Conservation (phyloP, 1,139 yeast genomes). For the Suhomyces anneliseae region DNA sequence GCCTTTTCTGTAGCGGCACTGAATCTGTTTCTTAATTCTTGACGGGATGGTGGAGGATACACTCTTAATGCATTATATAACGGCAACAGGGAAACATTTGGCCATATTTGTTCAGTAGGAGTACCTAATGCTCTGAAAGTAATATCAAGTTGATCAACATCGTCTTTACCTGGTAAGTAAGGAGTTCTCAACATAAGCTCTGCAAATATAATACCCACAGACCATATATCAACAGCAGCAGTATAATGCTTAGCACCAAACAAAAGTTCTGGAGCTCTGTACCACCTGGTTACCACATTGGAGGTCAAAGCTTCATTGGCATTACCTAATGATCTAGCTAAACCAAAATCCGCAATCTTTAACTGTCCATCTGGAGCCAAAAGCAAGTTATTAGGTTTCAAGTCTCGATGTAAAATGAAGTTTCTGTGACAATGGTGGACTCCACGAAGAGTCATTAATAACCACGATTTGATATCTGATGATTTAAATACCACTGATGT, state of each 20-base stretch:
- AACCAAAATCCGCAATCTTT: slow-evolving; percentile 95
- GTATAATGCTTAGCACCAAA: slow-evolving; percentile 91
- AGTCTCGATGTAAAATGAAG: slow-evolving; percentile 84
- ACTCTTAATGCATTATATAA: slow-evolving; percentile 67
- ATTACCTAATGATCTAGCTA: slow-evolving; percentile 80
- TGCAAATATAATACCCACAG: slow-evolving; percentile 93
- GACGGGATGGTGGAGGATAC: slow-evolving; percentile 83
- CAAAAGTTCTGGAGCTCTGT: slow-evolving; percentile 88
- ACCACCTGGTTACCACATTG: slow-evolving; percentile 97
- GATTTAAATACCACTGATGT: slow-evolving; percentile 73
- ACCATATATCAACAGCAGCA: slow-evolving; percentile 89
- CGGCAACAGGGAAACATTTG: slow-evolving; percentile 79
- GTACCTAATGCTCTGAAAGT: slow-evolving; percentile 95
- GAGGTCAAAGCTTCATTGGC: slow-evolving; percentile 83
- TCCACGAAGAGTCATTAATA: slow-evolving; percentile 90
- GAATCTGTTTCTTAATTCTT: slow-evolving; percentile 78
- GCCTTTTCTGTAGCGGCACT: slow-evolving; percentile 92
- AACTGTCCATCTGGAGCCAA: slow-evolving; percentile 84
- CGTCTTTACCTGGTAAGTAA: slow-evolving; percentile 89
- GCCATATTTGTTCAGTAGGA: slow-evolving; percentile 92
- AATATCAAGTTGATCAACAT: slow-evolving; percentile 82
- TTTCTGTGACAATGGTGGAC: slow-evolving; percentile 94
- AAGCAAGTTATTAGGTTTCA: slow-evolving; percentile 79
- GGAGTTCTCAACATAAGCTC: slow-evolving; percentile 95
- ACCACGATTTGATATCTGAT: slow-evolving; percentile 91